Evolutionary conservation across 257 asterid genomes (phyloP).

Genomic region (Paulownia fortunei): DNA sequence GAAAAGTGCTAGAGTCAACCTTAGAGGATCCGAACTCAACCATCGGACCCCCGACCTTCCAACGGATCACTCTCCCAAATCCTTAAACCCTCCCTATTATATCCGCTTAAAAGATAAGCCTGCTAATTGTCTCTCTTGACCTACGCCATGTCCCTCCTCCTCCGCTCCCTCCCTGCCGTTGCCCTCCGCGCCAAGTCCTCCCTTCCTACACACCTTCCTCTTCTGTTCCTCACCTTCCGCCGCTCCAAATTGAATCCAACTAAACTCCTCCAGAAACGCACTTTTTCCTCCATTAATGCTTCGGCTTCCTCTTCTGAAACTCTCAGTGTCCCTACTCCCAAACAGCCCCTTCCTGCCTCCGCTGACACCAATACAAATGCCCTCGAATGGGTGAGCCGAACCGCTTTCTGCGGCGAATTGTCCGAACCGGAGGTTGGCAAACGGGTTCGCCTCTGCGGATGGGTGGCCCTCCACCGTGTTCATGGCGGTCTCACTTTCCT

Average conservation of each 20-base stretch:
- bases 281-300: constrained; percentile 48
- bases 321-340: constrained; percentile 44
- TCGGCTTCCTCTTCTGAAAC: constrained; percentile 52
- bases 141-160: constrained; percentile 64
- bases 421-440: constrained; percentile 72
- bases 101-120: constrained; percentile 25
- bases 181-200: constrained; percentile 63
- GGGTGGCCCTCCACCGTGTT: constrained; percentile 98
- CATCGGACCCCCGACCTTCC: neutral
- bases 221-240: constrained; percentile 38
- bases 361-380: constrained; percentile 33
- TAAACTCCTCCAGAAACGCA: constrained; percentile 38
- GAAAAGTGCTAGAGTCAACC: constrained; percentile 1
- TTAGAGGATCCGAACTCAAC: neutral
- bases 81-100: constrained; percentile 24
- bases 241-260: constrained; percentile 21
- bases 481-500: constrained; percentile 94
- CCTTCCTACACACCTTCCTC: constrained; percentile 37
- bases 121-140: neutral
- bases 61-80: constrained; percentile 11
- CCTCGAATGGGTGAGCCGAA: constrained; percentile 83
- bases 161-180: constrained; percentile 73
- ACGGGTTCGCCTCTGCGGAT: constrained; percentile 91
- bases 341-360: constrained; percentile 31
- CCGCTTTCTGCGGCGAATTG: constrained; percentile 79